Conservation (phyloP, 768 basidiomycete species). For the Pleurotus tuber-regium region DNA sequence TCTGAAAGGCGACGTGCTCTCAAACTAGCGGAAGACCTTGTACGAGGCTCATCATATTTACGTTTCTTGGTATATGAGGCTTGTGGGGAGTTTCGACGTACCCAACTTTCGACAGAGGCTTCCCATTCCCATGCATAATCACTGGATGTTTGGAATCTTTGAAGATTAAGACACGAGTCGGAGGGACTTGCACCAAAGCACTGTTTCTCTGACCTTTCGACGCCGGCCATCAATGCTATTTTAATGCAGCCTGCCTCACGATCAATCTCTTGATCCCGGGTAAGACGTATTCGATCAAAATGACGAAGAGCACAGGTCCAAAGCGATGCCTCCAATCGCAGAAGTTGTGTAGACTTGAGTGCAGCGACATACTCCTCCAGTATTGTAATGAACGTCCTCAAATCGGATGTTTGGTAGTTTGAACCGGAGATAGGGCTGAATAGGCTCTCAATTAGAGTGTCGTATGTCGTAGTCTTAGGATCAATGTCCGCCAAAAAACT, state of each 20-base stretch:
- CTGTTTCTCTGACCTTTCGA: conserved; percentile 50
- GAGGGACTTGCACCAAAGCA: conserved; percentile 34
- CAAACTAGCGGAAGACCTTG: conserved; percentile 16
- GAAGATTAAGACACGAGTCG: conserved; percentile 1
- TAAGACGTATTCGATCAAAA: conserved; percentile 30
- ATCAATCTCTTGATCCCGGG: conserved; percentile 19
- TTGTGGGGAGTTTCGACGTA: conserved; percentile 23
- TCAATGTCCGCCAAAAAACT: background rate
- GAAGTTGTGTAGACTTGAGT: conserved; percentile 33
- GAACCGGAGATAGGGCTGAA: conserved; percentile 12
- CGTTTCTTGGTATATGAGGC: conserved; percentile 19
- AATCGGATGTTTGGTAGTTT: conserved; percentile 8
- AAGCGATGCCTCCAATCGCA: conserved; percentile 46
- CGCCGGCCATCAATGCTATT: conserved; percentile 37
- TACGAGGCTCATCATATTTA: conserved; percentile 12
- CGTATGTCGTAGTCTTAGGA: conserved; percentile 25
- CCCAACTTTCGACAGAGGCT: conserved; percentile 42
- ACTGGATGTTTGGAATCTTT: background rate
- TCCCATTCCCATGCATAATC: conserved; percentile 46
- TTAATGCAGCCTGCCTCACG: conserved; percentile 30
- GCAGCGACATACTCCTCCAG: conserved; percentile 22
- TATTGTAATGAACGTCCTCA: conserved; percentile 15
- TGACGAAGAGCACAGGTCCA: conserved; percentile 50
- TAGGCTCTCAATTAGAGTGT: conserved; percentile 22
- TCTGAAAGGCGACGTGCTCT: conserved; percentile 1